These are phyloP conservation scores for Chrysoporthe cubensis DNA, from an alignment of 2,329 filamentous ascomycete genomes.

Conservation along the genomic window DNA sequence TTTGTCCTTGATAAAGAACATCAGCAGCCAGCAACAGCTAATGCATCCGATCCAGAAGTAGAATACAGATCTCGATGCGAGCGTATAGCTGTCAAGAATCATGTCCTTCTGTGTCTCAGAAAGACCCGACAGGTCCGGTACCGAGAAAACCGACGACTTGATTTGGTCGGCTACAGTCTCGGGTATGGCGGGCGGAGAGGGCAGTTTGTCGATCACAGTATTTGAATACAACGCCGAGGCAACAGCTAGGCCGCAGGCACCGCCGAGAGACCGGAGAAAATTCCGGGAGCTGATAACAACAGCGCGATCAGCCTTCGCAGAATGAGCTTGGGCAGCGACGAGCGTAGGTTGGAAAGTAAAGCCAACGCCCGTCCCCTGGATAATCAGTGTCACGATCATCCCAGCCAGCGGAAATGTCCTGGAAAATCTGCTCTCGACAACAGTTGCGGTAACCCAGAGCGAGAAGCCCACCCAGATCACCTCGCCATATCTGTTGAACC, in stretches of 20 bases:
- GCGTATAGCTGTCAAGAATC: slow-evolving; percentile 24
- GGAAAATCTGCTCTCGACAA: slow-evolving; percentile 7
- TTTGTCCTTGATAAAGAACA: slow-evolving; percentile 27
- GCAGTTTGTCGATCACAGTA: slow-evolving; percentile 38
- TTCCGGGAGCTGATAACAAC: slow-evolving; percentile 66
- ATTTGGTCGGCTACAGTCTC: slow-evolving; percentile 41
- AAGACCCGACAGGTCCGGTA: slow-evolving; percentile 38
- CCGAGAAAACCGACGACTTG: slow-evolving; percentile 42
- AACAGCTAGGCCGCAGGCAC: slow-evolving; percentile 60
- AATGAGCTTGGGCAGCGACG: slow-evolving; percentile 62
- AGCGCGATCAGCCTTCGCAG: slow-evolving; percentile 59
- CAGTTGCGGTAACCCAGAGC: slow-evolving; percentile 41
- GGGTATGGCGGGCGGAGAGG: slow-evolving; percentile 28
- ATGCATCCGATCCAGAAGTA: slow-evolving; percentile 28
- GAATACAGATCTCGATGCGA: slow-evolving; percentile 27
- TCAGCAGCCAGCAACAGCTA: slow-evolving; percentile 18
- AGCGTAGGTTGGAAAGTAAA: slow-evolving; percentile 52
- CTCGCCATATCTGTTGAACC: slow-evolving; percentile 60
- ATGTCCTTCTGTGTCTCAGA: slow-evolving; percentile 34
- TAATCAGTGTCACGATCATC: slow-evolving; percentile 54
- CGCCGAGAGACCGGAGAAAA: slow-evolving; percentile 64
- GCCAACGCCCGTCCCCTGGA: slow-evolving; percentile 59
- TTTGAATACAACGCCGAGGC: slow-evolving; percentile 51
- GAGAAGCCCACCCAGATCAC: slow-evolving; percentile 53
- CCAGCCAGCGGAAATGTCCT: slow-evolving; percentile 27